These are phyloP conservation scores for Phtheirospermum japonicum DNA, from an alignment of 257 asterid genomes.

Conservation along the genomic window DNA sequence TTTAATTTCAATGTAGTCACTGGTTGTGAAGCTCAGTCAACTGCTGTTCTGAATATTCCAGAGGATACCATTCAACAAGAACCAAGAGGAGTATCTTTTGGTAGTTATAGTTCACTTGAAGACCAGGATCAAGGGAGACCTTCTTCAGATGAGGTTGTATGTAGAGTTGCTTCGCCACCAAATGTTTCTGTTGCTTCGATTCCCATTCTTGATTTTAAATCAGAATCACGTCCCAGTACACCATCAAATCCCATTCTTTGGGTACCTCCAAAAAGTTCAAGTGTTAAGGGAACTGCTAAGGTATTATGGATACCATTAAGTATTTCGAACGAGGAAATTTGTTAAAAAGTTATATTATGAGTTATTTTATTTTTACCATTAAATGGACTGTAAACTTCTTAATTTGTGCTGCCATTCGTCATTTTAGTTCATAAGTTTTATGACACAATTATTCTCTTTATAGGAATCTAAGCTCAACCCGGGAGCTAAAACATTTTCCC, in stretches of 20 bases:
- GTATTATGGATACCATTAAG: slow-evolving; percentile 31
- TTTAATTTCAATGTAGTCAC: slow-evolving; percentile 35
- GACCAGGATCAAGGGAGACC: slow-evolving; percentile 32
- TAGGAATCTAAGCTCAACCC: slow-evolving; percentile 92
- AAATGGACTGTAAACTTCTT: slow-evolving; percentile 25
- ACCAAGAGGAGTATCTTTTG: slow-evolving; percentile 30
- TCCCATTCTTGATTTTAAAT: slow-evolving; percentile 28
- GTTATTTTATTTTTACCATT: background rate
- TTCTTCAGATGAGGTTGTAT: slow-evolving; percentile 28
- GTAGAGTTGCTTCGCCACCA: slow-evolving; percentile 19
- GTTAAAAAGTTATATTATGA: background rate
- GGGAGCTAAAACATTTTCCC: slow-evolving; percentile 73
- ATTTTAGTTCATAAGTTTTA: slow-evolving; percentile 15
- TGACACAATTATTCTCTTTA: slow-evolving; percentile 26
- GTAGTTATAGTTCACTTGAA: slow-evolving; percentile 34
- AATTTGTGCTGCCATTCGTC: slow-evolving; percentile 16
- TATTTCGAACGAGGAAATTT: slow-evolving; percentile 16
- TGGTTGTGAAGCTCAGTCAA: slow-evolving; percentile 38
- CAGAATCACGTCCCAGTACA: slow-evolving; percentile 46
- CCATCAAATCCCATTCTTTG: slow-evolving; percentile 42
- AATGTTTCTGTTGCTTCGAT: slow-evolving; percentile 33
- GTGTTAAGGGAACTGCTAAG: slow-evolving; percentile 21
- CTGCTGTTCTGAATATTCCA: slow-evolving; percentile 21
- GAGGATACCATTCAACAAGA: slow-evolving; percentile 29
- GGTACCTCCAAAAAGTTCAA: slow-evolving; percentile 44